A percentile compares a stretch with the other conserved stretches of the same genome.
Evolutionary conservation across 441 rosid genomes (phyloP).

Genomic region (Mallotus repandus): DNA sequence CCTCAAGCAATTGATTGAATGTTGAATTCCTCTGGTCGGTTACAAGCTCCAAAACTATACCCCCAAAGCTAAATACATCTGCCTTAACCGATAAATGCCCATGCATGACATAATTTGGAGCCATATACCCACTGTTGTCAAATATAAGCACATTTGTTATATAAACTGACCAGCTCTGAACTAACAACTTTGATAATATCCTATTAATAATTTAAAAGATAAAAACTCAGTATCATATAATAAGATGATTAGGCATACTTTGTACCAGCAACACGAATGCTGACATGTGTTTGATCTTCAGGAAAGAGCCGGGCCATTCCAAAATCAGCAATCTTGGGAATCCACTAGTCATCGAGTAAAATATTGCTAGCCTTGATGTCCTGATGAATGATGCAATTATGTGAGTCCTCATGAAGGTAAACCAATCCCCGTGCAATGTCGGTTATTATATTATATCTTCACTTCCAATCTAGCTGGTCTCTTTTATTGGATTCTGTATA

Average conservation of each 20-base stretch:
- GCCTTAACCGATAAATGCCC: conserved; percentile 75
- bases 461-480: conserved; percentile 71
- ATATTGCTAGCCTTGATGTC: conserved; percentile 93
- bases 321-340: conserved; percentile 93
- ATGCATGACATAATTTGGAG: conserved; percentile 88
- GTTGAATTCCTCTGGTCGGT: conserved; percentile 71
- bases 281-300: conserved; percentile 76
- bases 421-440: conserved; percentile 88
- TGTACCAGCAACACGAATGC: conserved; percentile 91
- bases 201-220: background rate
- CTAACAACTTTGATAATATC: conserved; percentile 12
- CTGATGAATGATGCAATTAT: conserved; percentile 77
- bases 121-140: conserved; percentile 84
- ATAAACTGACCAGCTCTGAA: background rate
- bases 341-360: conserved; percentile 88
- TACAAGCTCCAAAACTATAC: conserved; percentile 75
- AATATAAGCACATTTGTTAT: conserved; percentile 7
- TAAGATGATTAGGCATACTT: conserved; percentile 47
- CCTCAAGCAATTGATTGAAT: conserved; percentile 44
- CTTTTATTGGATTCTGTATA: conserved; percentile 49
- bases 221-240: background rate
- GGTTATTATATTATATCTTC: conserved; percentile 60
- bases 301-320: conserved; percentile 98
- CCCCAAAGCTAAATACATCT: conserved; percentile 93
- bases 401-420: conserved; percentile 87